Percentiles rank a stretch among this genome's conserved stretches.
These are phyloP conservation scores for Aspergillus sp. DNA, from an alignment of 2,329 filamentous ascomycete genomes.

Conservation along the genomic window DNA sequence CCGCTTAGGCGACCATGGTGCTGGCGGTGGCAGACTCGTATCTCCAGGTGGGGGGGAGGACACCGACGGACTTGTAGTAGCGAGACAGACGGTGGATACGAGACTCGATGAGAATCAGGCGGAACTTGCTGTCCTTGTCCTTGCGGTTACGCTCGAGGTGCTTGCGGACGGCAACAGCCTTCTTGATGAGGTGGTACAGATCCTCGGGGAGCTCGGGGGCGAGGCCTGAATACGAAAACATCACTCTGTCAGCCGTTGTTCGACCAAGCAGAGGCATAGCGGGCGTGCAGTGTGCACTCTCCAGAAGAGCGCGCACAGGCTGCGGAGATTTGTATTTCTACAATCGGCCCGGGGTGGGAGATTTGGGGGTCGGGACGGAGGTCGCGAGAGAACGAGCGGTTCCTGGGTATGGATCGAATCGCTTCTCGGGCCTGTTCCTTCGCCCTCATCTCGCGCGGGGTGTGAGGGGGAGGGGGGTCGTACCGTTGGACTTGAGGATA, in stretches of 20 bases:
- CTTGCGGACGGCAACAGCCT: constrained; percentile 99
- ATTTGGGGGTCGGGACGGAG: not conserved
- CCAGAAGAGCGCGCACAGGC: not conserved
- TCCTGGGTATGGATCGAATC: too few species aligned
- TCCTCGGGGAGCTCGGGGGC: constrained; percentile 98
- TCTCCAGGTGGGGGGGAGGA: constrained; percentile 88
- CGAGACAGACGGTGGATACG: constrained; percentile 99
- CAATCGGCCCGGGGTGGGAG: not conserved
- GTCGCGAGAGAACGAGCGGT: too few species aligned
- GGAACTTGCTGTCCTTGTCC: constrained; percentile 99
- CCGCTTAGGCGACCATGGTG: constrained; percentile 80
- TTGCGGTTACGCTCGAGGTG: constrained; percentile 99
- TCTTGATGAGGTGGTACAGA: constrained; percentile 99
- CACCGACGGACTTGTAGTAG: constrained; percentile 97
- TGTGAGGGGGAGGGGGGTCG: constrained; percentile 31
- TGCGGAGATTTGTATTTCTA: constrained; percentile 16
- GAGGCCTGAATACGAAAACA: constrained; percentile 72
- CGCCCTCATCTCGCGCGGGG: constrained; percentile 22
- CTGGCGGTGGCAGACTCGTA: constrained; percentile 97
- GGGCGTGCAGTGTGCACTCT: constrained; percentile 14
- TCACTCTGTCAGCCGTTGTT: constrained; percentile 84
- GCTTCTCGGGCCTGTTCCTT: constrained; percentile 1
- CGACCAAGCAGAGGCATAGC: constrained; percentile 82
- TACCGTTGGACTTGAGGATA: constrained; percentile 98
- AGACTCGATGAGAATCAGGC: constrained; percentile 99